phyloP scores from a whole-genome alignment of 2,329 filamentous ascomycete genomes.

The Colletotrichum chlorophyti region DNA sequence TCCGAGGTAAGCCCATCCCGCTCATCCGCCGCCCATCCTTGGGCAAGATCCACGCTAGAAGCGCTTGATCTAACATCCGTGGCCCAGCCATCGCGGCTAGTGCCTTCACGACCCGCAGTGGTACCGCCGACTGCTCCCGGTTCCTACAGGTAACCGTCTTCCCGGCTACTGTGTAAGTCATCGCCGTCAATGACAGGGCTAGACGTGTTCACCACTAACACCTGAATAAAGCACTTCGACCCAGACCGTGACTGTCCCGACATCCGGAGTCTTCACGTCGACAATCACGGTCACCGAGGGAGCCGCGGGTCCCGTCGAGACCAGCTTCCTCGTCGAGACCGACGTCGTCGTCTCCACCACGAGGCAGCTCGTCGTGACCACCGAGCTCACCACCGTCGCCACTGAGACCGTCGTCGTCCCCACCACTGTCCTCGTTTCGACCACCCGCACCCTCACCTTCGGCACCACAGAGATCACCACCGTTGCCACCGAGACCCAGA shows the following conservation, averaged over 20 bases:
- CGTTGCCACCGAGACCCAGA: slow-evolving; percentile 25
- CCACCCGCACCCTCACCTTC: slow-evolving; percentile 19
- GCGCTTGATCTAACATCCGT: neutral
- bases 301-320: slow-evolving; percentile 1
- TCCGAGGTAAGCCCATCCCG: slow-evolving; percentile 11
- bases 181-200: neutral
- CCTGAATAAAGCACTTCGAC: slow-evolving; percentile 9
- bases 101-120: slow-evolving; percentile 11
- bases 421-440: slow-evolving; percentile 18
- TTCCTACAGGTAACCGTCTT: slow-evolving; percentile 14
- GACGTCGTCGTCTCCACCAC: neutral
- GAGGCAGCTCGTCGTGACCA: slow-evolving; percentile 8
- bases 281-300: slow-evolving; percentile 7
- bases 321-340: slow-evolving; percentile 12
- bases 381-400: slow-evolving; percentile 10
- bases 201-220: no score
- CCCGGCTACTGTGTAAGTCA: slow-evolving; percentile 12
- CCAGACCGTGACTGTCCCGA: slow-evolving; percentile 15
- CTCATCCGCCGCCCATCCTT: neutral
- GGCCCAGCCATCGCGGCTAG: slow-evolving; percentile 17
- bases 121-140: slow-evolving; percentile 24
- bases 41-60: neutral
- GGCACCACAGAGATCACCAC: slow-evolving; percentile 24
- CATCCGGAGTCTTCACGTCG: slow-evolving; percentile 20
- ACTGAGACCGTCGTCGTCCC: slow-evolving; percentile 21